Evolutionary conservation across 768 basidiomycete species (phyloP).

Genomic region (Mycena latifolia): DNA sequence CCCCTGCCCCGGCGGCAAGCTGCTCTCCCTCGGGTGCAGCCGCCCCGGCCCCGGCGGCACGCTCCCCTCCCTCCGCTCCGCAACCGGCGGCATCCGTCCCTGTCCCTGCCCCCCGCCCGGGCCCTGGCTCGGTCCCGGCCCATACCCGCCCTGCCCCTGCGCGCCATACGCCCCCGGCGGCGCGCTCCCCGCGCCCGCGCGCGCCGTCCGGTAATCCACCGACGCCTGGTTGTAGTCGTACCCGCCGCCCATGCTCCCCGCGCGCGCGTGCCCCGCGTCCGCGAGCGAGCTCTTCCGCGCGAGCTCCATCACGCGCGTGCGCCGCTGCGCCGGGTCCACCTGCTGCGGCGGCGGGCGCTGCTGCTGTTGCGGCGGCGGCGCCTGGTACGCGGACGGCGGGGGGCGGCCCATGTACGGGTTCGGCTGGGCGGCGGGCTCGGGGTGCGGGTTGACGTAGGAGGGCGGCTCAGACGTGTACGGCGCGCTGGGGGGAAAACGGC

Average conservation of each 20-base stretch:
- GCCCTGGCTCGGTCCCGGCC: neutral
- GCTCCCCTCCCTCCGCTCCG: conserved; percentile 31
- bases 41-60: conserved; percentile 6
- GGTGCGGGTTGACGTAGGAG: conserved; percentile 25
- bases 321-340: conserved; percentile 14
- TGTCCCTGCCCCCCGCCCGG: conserved; percentile 31
- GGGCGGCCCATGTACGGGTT: conserved; percentile 28
- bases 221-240: too few relatives aligned
- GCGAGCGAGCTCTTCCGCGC: conserved; percentile 36
- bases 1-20: conserved; percentile 15
- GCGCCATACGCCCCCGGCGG: too few relatives aligned
- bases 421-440: neutral
- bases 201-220: neutral
- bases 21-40: conserved; percentile 15
- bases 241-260: conserved; percentile 14
- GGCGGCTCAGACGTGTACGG: conserved; percentile 19
- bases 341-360: conserved; percentile 4
- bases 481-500: neutral
- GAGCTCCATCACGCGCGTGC: conserved; percentile 36
- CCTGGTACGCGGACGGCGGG: conserved; percentile 37
- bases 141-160: neutral
- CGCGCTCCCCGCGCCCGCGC: neutral
- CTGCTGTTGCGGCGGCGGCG: conserved; percentile 3
- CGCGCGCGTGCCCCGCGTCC: conserved; percentile 22
- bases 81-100: conserved; percentile 37